Percentiles rank a stretch among this genome's conserved stretches.
phyloP scores from a whole-genome alignment of 208 protist genomes.

The Trypanosoma theileri region DNA sequence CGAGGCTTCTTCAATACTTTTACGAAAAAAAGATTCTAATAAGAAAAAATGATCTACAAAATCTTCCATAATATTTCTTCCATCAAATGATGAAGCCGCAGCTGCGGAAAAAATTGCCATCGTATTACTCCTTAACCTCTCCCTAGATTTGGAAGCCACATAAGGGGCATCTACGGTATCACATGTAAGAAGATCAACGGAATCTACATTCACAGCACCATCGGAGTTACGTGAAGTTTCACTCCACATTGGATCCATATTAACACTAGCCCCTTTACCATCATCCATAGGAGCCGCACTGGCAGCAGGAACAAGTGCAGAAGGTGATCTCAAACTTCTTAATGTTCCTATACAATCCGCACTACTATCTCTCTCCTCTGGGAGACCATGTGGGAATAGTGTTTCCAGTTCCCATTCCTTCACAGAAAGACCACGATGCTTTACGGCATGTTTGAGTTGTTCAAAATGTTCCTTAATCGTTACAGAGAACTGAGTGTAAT shows the following conservation, averaged over 20 bases:
- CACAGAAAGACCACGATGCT: constrained; percentile 24
- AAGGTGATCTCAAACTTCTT: too few species aligned
- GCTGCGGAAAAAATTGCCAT: background rate
- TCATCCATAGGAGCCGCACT: too few species aligned
- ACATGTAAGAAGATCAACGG: constrained; percentile 20
- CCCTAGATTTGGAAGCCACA: too few species aligned
- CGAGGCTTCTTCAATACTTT: constrained; percentile 45
- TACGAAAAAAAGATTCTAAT: constrained; percentile 62
- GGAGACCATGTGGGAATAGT: constrained; percentile 20
- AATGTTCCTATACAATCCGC: too few species aligned
- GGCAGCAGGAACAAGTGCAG: too few species aligned
- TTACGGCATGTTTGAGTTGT: constrained; percentile 14
- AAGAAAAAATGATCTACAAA: constrained; percentile 47
- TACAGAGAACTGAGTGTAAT: constrained; percentile 13
- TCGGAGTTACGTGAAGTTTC: background rate
- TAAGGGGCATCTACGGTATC: constrained; percentile 2
- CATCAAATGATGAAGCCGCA: background rate
- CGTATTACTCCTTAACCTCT: background rate
- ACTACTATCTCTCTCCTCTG: background rate
- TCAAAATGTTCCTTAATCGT: constrained; percentile 28
- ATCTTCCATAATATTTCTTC: constrained; percentile 42
- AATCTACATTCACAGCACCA: background rate
- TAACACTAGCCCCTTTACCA: background rate
- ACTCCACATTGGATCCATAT: background rate
- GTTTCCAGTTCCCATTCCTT: constrained; percentile 41